phyloP scores from a whole-genome alignment of 1,284 basidiomycete species.

The Tilletia horrida region DNA sequence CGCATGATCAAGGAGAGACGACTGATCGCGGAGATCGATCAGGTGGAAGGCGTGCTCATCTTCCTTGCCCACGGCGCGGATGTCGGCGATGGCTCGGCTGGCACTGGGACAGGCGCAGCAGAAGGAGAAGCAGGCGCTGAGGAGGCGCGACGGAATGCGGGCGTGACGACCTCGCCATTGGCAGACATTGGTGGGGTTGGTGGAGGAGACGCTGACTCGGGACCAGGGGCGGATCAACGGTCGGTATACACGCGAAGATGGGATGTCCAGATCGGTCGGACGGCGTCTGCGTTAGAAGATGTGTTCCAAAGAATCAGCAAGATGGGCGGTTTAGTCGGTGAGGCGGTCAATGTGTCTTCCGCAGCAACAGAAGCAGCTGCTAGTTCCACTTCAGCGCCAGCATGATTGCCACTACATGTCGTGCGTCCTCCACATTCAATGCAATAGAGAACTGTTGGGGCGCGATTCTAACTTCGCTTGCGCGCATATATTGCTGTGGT shows the following conservation, averaged over 20 bases:
- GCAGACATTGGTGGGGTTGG: constrained; percentile 15
- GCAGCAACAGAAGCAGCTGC: no score
- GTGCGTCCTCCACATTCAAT: no score
- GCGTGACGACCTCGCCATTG: constrained; percentile 1
- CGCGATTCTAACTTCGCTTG: no score
- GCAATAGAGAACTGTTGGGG: no score
- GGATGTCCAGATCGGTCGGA: constrained; percentile 36
- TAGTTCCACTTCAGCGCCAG: no score
- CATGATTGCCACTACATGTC: no score
- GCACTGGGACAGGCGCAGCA: constrained; percentile 20
- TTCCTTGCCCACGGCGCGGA: constrained; percentile 67
- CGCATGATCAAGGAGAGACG: constrained; percentile 95
- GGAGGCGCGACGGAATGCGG: neutral
- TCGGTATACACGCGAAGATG: constrained; percentile 33
- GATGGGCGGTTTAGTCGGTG: neutral
- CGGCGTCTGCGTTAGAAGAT: constrained; percentile 34
- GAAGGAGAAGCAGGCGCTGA: constrained; percentile 24
- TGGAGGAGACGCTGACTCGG: neutral
- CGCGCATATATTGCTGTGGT: no score
- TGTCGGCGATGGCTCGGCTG: constrained; percentile 15
- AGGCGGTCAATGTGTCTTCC: neutral
- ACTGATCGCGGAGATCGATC: constrained; percentile 84
- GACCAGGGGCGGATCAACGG: neutral
- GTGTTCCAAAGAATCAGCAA: constrained; percentile 36
- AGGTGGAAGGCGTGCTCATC: constrained; percentile 78